Conservation (phyloP, 2,329 filamentous ascomycete genomes). For the Xylariaceae sp. region DNA sequence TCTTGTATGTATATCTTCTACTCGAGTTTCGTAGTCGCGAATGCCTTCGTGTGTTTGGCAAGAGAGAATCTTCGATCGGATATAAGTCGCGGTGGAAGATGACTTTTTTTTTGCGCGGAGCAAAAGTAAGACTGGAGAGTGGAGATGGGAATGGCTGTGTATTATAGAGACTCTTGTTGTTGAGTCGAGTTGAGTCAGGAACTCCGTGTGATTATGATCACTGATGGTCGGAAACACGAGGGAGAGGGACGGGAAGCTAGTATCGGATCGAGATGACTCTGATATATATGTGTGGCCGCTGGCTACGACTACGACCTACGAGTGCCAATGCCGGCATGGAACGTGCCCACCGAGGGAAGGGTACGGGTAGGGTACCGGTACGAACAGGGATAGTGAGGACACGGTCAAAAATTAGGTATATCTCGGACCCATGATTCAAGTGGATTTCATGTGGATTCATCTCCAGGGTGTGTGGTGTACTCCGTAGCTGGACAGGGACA, state of each 20-base stretch:
- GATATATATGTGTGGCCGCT: constrained; percentile 27
- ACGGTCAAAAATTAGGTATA: constrained; percentile 13
- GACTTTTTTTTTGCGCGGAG: background rate
- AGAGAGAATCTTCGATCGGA: constrained; percentile 3
- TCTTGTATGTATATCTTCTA: constrained; percentile 1
- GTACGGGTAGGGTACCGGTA: constrained; percentile 11
- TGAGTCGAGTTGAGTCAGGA: constrained; percentile 14
- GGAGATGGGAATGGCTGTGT: constrained; percentile 7
- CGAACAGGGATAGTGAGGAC: constrained; percentile 17
- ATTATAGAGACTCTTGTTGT: constrained; percentile 10
- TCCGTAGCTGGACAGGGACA: no score
- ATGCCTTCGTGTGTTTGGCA: constrained; percentile 1
- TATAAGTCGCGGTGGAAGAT: constrained; percentile 2
- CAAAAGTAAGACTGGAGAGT: constrained; percentile 1
- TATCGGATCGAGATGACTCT: constrained; percentile 27
- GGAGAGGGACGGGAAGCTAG: constrained; percentile 19
- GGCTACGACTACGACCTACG: constrained; percentile 1
- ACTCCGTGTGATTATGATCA: constrained; percentile 14
- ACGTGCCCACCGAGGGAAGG: constrained; percentile 4
- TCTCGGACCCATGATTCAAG: constrained; percentile 19
- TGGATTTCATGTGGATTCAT: no score
- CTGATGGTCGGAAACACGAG: constrained; percentile 23
- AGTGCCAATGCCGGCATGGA: background rate
- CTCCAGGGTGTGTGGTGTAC: no score
- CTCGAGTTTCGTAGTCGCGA: background rate